Base-by-base conservation (phyloP, 306 rosid species). In the cucumber (Cucumis sativus) region DNA sequence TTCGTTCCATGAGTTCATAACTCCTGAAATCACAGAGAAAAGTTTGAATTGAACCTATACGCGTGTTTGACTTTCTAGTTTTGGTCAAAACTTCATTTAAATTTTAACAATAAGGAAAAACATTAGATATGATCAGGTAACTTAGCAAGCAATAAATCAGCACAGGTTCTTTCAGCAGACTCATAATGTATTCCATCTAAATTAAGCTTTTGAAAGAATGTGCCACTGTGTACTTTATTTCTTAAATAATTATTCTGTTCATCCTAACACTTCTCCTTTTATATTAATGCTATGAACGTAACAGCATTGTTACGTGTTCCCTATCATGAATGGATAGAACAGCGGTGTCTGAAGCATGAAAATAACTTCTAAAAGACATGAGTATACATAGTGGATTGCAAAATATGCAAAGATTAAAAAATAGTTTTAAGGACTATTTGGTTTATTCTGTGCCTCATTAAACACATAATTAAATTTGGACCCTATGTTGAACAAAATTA, bases 1-100 rank as follows among this genome's bases (percentile, higher is more conserved):
- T 90, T 80, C 67, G 87, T 77, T 91, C 97, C 97, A 94, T 94
- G 79, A 94, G 94, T 71, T 92, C 96, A 20, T 92, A 94, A 84
- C 97, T 92, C 93, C 98, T 94, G 83, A 30, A 81, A 80, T 83
- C 59, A 79, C 77, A 83, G 75, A 25, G 39, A 80, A 77, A 59
- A 64, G 45, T 51, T 49, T 71, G 11, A 71, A 28, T 8, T 51
- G 25, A 17, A 47, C 23, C 25, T 14, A 58, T 51, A 43, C 21
- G 40, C 5, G 21, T 45, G 58, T 23, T 69, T 41, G 75, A 43
- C 75, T 14, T 69, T 47, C n/a, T 43, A n/a, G n/a, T 68, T 41
- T 41, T 67, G 7, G 28, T n/a, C 52, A 41, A 39, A 40, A 67
- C 74, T 67, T 5, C 33, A 6, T 40, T 41, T 68, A 18, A 13